Evolutionary conservation across 805 yeast genomes (phyloP).

Genomic region (Lipomyces yamanashiensis): DNA sequence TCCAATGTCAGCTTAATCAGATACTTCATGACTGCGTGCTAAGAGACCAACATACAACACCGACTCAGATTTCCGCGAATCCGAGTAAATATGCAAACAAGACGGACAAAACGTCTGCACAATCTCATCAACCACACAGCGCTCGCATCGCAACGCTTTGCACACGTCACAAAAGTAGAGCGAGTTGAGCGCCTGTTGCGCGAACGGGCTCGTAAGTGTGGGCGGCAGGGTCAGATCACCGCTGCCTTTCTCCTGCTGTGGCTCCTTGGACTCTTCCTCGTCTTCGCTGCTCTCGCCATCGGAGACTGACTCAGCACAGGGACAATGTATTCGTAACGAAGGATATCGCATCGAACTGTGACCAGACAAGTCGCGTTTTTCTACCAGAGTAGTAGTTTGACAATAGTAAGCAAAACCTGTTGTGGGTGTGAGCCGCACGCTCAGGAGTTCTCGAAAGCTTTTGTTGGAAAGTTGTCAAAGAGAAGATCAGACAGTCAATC

Average conservation of each 20-base stretch:
- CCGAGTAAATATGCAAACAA: conserved; percentile 44
- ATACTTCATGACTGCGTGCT: neutral
- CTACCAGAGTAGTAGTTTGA: neutral
- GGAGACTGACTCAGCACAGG: conserved; percentile 33
- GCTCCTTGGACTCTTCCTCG: neutral
- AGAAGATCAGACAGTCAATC: too few species aligned
- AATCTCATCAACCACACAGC: conserved; percentile 46
- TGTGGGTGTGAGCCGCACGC: neutral
- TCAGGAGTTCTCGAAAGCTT: neutral
- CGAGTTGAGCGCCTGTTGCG: conserved; percentile 40
- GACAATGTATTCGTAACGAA: conserved; percentile 30
- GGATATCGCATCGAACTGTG: conserved; percentile 14
- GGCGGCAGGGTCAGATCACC: conserved; percentile 33
- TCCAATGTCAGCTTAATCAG: neutral
- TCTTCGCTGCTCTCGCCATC: conserved; percentile 7
- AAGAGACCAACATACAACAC: neutral
- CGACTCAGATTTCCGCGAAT: conserved; percentile 32
- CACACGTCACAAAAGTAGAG: conserved; percentile 49
- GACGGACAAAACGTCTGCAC: conserved; percentile 46
- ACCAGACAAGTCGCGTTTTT: neutral
- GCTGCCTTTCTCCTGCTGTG: neutral
- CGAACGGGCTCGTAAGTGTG: conserved; percentile 33
- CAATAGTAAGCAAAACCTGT: neutral
- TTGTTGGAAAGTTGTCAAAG: neutral
- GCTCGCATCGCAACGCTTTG: conserved; percentile 45